Evolutionary conservation across 192 early-diverging fungal genomes (phyloP).

Genomic region (Linnemannia schmuckeri): DNA sequence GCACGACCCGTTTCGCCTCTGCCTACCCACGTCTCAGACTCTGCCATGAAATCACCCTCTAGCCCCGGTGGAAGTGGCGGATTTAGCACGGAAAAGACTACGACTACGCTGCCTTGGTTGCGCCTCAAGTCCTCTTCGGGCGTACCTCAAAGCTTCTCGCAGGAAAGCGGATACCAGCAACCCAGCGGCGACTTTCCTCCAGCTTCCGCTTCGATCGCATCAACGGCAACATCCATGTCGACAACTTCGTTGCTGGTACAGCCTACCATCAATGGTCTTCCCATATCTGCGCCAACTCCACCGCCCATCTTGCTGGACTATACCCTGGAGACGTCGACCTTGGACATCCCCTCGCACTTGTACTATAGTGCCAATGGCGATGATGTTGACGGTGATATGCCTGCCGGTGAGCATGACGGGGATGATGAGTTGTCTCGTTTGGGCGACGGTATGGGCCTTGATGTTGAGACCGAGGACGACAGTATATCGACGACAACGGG

Average conservation of each 20-base stretch:
- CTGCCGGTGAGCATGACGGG: neutral
- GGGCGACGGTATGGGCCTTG: conserved; percentile 11
- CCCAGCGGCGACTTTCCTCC: conserved; percentile 6
- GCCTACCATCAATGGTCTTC: conserved; percentile 25
- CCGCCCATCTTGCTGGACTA: conserved; percentile 44
- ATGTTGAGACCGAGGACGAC: conserved; percentile 38
- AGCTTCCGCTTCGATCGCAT: conserved; percentile 3
- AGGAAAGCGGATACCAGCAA: conserved; percentile 10
- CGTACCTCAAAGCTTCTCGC: neutral
- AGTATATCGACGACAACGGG: conserved; percentile 14
- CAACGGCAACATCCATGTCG: conserved; percentile 17
- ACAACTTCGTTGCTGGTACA: conserved; percentile 20
- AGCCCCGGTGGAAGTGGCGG: neutral
- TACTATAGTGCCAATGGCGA: conserved; percentile 51
- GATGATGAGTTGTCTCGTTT: conserved; percentile 1
- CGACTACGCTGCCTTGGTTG: conserved; percentile 35
- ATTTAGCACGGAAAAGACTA: conserved; percentile 4
- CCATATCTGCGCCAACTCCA: conserved; percentile 31
- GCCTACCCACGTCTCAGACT: conserved; percentile 1
- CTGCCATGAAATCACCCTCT: conserved; percentile 12
- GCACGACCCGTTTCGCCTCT: conserved; percentile 14
- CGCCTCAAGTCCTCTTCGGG: conserved; percentile 22
- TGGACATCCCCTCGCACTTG: conserved; percentile 39
- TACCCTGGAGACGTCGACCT: conserved; percentile 20
- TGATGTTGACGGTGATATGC: conserved; percentile 50